phyloP scores from a whole-genome alignment of 306 rosid genomes.

The Phaseolus lunatus region DNA sequence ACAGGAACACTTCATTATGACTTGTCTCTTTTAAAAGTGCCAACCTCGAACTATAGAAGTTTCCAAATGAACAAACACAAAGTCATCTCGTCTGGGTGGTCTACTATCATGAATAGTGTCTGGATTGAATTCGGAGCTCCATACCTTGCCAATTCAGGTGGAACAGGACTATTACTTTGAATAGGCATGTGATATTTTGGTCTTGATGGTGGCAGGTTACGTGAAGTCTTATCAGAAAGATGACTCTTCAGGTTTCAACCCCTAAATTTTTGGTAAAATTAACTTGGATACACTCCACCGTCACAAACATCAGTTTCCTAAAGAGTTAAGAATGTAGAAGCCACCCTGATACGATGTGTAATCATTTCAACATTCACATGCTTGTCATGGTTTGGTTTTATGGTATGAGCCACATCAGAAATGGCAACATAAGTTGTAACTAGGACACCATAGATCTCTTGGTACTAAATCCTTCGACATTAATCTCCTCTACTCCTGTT shows the following conservation, averaged over 20 bases:
- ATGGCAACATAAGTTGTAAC: slow-evolving; percentile 82
- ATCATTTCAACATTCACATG: slow-evolving; percentile 58
- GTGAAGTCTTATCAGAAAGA: slow-evolving; percentile 3
- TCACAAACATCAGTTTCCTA: slow-evolving; percentile 47
- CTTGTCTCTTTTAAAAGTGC: slow-evolving; percentile 25
- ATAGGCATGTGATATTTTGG: slow-evolving; percentile 62
- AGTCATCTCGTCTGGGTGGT: slow-evolving; percentile 69
- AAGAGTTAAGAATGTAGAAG: slow-evolving; percentile 65
- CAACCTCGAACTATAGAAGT: slow-evolving; percentile 6
- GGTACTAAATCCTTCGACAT: slow-evolving; percentile 82
- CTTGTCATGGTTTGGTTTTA: slow-evolving; percentile 69
- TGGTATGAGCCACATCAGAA: slow-evolving; percentile 52
- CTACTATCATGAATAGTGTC: slow-evolving; percentile 67
- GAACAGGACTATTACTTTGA: slow-evolving; percentile 71
- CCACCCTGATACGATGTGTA: slow-evolving; percentile 71
- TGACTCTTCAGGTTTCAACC: background rate
- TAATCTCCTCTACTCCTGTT: slow-evolving; percentile 83
- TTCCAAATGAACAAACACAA: slow-evolving; percentile 65
- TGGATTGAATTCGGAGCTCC: slow-evolving; percentile 77
- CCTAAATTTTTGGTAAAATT: background rate
- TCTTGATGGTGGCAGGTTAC: background rate
- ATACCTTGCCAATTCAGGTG: slow-evolving; percentile 75
- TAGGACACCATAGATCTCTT: slow-evolving; percentile 75
- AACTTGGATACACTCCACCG: background rate
- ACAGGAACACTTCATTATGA: background rate